Evolutionary conservation across 495 filamentous ascomycete genomes (phyloP), one percentile per base, ranked within the genome.

Genomic region (Penicillium coprophilum): DNA sequence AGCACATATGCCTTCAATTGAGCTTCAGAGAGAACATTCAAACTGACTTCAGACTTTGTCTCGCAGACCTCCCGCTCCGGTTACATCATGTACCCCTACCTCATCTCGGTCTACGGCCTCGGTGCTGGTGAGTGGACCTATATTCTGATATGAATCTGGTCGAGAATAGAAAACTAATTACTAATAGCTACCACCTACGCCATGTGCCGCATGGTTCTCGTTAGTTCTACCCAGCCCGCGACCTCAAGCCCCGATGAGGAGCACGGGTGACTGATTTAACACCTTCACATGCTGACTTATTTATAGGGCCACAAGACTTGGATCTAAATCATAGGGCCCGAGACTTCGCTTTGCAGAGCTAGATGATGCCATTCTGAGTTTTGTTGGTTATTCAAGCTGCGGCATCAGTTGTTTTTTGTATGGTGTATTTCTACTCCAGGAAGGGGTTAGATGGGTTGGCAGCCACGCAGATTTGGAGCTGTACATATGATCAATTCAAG

Each of bases 251-350:
- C 17, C 19, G 45, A 58, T 47, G 11, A 47, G 30, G 30, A 44
- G 56, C 32, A 23, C 8, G 21, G 8, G 20, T 50, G 55, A 44
- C 24, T 7, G 9, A 6, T 15, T 30, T 24, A n/a, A 41, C 10
- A 24, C 38, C n/a, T 36, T 51, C 53, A 60, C 13, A 46, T 65
- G 51, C 69, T 76, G 57, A 75, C 46, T n/a, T 46, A 8, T 50
- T 13, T 61, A 64, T 53, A 85, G 74, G 91, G 92, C 68, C 84
- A 96, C 78, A 96, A 92, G 86, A 94, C 89, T 50, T 94, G 87
- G 50, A 21, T 21, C 50, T 53, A 53, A 53, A 21, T 19, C 3
- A 34, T 34, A 28, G 90, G 91, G 66, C 84, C 95, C 77, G 94
- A 91, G 86, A 92, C 89, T 50, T 92, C 85, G 84, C 92, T 88